phyloP scores from a whole-genome alignment of 2,329 filamentous ascomycete species.

The Alternaria burnsii region DNA sequence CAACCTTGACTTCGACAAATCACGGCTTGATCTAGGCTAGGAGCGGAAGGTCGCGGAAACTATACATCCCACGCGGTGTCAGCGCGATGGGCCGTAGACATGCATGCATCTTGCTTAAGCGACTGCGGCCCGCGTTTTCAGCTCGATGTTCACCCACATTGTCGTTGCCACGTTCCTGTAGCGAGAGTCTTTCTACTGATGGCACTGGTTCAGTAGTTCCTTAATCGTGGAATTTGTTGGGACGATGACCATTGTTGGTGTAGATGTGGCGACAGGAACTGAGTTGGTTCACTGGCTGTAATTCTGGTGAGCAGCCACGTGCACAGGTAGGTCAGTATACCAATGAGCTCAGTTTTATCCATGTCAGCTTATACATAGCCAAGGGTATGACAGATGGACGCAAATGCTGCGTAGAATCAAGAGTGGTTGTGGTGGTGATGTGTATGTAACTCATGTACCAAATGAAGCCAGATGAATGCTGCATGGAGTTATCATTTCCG shows the following conservation, averaged over 20 bases:
- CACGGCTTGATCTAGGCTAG: background rate
- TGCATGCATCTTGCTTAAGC: conserved; percentile 3
- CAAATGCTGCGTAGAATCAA: background rate
- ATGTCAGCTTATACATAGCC: background rate
- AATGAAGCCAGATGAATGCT: background rate
- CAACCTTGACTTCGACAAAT: background rate
- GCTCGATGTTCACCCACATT: background rate
- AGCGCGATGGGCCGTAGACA: conserved; percentile 3
- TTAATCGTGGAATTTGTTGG: background rate
- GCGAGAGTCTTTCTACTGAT: rapidly evolving
- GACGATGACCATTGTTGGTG: background rate
- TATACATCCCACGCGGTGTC: conserved; percentile 1
- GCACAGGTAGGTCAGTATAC: background rate
- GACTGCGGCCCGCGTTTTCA: background rate
- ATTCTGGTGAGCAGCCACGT: background rate
- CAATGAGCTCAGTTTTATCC: background rate
- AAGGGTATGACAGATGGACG: background rate
- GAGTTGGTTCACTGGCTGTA: background rate
- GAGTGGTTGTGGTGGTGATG: background rate
- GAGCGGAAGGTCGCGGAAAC: background rate
- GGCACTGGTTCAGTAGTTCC: background rate
- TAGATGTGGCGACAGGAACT: background rate
- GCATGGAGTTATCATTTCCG: background rate
- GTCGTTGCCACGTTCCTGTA: background rate
- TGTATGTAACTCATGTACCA: background rate